Conservation (phyloP, 129 eudicot genomes). For the Silybum marianum region DNA sequence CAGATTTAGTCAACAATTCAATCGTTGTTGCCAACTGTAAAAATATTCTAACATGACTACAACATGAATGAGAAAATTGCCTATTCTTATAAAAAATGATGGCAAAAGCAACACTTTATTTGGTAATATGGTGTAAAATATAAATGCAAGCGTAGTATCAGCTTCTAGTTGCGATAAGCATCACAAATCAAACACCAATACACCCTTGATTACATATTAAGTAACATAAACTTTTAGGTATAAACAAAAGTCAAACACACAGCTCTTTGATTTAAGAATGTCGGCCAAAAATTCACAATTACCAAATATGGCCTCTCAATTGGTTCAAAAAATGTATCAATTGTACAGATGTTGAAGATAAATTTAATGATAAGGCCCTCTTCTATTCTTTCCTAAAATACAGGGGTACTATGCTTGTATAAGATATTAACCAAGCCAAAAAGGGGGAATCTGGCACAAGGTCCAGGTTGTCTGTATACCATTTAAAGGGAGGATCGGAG, state of each 20-base stretch:
- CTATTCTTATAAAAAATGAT: conserved; percentile 4
- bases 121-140: neutral
- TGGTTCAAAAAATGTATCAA: neutral
- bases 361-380: neutral
- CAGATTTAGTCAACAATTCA: conserved; percentile 5
- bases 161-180: neutral
- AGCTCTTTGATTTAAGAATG: neutral
- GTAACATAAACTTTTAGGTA: neutral
- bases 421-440: neutral
- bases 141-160: neutral
- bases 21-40: conserved; percentile 2
- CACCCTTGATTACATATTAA: neutral
- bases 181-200: neutral
- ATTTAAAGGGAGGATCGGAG: neutral
- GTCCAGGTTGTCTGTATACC: neutral
- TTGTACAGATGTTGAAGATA: neutral
- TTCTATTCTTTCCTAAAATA: neutral
- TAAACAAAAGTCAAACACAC: neutral
- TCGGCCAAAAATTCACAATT: neutral
- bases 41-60: neutral
- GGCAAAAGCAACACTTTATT: neutral
- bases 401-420: neutral
- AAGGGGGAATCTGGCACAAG: neutral
- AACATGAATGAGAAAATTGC: neutral
- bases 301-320: neutral